Evolutionary conservation across 805 yeast genomes (phyloP).

Genomic region (Wickerhamiella azymoides): DNA sequence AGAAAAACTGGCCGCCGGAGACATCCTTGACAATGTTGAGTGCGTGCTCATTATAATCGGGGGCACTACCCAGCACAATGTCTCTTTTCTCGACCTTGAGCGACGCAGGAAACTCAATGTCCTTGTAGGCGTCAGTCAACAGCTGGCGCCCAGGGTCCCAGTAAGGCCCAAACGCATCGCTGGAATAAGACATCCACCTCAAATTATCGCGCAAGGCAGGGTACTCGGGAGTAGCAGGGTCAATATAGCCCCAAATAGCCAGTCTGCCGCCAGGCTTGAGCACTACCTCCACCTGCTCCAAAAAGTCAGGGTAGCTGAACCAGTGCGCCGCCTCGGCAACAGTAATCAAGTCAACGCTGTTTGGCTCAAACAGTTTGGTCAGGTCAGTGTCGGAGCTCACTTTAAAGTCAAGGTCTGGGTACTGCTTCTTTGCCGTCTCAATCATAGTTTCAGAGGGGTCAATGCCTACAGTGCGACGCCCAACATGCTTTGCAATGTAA

Average conservation of each 20-base stretch:
- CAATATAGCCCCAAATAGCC: slow-evolving; percentile 70
- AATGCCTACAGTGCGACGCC: slow-evolving; percentile 41
- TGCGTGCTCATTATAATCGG: slow-evolving; percentile 11
- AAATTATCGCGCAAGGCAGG: slow-evolving; percentile 43
- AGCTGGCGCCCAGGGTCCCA: slow-evolving; percentile 77
- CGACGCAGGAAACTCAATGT: slow-evolving; percentile 31
- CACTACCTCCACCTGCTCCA: slow-evolving; percentile 34
- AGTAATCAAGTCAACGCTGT: slow-evolving; percentile 50
- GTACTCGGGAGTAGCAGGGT: slow-evolving; percentile 40
- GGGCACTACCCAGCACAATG: slow-evolving; percentile 8
- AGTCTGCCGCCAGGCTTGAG: slow-evolving; percentile 53
- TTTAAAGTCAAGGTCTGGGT: slow-evolving; percentile 9
- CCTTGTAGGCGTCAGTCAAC: slow-evolving; percentile 34
- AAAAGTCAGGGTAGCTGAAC: slow-evolving; percentile 48
- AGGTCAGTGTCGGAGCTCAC: slow-evolving; percentile 19
- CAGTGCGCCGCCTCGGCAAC: slow-evolving; percentile 80
- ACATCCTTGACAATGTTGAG: slow-evolving; percentile 15
- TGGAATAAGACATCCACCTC: slow-evolving; percentile 37
- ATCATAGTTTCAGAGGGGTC: slow-evolving; percentile 52
- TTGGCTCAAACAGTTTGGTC: slow-evolving; percentile 15
- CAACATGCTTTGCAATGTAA: slow-evolving; percentile 31
- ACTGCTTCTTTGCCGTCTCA: slow-evolving; percentile 26
- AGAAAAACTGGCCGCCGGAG: slow-evolving; percentile 33
- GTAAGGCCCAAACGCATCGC: slow-evolving; percentile 34
- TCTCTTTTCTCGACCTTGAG: slow-evolving; percentile 30